Percentiles rank a stretch among this genome's conserved stretches.
phyloP scores from a whole-genome alignment of 352 stramenopile species.

The Pythium rishiriense region DNA sequence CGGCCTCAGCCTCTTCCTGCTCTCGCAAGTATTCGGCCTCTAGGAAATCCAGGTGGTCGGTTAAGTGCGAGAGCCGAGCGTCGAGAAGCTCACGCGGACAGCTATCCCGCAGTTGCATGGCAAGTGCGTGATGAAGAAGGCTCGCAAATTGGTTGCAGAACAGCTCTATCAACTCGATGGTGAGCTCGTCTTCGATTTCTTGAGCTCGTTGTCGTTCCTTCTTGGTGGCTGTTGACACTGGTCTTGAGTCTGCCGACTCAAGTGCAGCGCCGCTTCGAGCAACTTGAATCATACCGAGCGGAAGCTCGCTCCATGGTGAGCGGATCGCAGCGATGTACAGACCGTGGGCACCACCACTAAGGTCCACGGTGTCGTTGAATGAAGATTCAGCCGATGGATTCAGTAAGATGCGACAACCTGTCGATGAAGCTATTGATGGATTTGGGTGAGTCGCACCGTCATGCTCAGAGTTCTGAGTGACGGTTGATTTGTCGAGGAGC shows the following conservation, averaged over 20 bases:
- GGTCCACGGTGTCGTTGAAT: constrained; percentile 77
- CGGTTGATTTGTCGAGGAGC: constrained; percentile 27
- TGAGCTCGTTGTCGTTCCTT: constrained; percentile 48
- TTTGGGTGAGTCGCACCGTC: neutral
- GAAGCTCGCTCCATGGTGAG: constrained; percentile 45
- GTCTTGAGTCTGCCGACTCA: constrained; percentile 1
- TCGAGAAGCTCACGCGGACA: constrained; percentile 55
- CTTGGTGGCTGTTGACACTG: constrained; percentile 20
- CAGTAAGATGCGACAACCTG: constrained; percentile 32
- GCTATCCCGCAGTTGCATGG: constrained; percentile 48
- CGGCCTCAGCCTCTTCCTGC: constrained; percentile 31
- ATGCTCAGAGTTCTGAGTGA: neutral
- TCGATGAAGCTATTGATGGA: neutral
- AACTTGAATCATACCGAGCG: constrained; percentile 71
- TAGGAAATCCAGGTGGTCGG: constrained; percentile 41
- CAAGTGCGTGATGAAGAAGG: constrained; percentile 54
- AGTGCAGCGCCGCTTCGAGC: constrained; percentile 31
- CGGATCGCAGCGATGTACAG: constrained; percentile 62
- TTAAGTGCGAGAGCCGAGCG: constrained; percentile 45
- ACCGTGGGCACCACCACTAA: constrained; percentile 50
- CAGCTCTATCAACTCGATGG: constrained; percentile 51
- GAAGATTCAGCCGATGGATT: constrained; percentile 49
- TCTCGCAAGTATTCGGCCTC: constrained; percentile 36
- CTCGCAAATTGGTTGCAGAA: constrained; percentile 61
- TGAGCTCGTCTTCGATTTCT: constrained; percentile 48